Base-by-base conservation (phyloP, 2,329 filamentous ascomycete genomes). In the Apiospora marii region DNA sequence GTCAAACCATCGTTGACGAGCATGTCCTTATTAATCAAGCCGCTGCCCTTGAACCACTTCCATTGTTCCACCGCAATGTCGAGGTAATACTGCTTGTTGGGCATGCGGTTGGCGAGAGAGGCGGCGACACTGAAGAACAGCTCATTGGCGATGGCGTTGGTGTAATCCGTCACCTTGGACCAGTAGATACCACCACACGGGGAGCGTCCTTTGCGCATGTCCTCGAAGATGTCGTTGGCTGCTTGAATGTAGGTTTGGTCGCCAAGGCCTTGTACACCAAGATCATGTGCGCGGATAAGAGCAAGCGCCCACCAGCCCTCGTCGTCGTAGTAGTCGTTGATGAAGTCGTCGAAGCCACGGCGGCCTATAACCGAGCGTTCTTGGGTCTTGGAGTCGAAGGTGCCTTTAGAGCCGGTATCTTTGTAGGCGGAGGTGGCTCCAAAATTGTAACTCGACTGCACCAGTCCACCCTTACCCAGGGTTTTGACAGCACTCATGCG, bases 281-380 rank as follows among this genome's bases (percentile, higher is more conserved):
- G 79, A 77, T 90, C 88, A 75, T 84, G 89, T 0, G 85, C 81
- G 41, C 85, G 82, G 71, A 90, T 85, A 84, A 86, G 86, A 19
- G 85, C 89, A 70, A 91, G 82, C 3, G 86, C 89, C 90, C 90
- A 92, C 89, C 89, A 91, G 46, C 89, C 86, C 79, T 90, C 87
- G 77, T 91, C 89, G 76, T 91, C 89, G 76, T 90, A 91, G 75
- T 83, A 90, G 61, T 86, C 83, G 76, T 90, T 88, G 68, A 88
- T 79, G 79, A 89, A 90, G 53, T 83, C 82, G 27, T 82, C 77
- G 75, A 82, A 85, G 16, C 84, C 84, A 44, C 80, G 76, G 69
- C 77, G 74, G 10, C 68, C 70, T 64, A 82, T 72, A 44, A 74
- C 74, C 34, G 74, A 72, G 22, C 74, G 46, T 44, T 41, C 37